Evolutionary conservation across 129 eudicot species (phyloP).

Genomic region (Flaveria linearis): DNA sequence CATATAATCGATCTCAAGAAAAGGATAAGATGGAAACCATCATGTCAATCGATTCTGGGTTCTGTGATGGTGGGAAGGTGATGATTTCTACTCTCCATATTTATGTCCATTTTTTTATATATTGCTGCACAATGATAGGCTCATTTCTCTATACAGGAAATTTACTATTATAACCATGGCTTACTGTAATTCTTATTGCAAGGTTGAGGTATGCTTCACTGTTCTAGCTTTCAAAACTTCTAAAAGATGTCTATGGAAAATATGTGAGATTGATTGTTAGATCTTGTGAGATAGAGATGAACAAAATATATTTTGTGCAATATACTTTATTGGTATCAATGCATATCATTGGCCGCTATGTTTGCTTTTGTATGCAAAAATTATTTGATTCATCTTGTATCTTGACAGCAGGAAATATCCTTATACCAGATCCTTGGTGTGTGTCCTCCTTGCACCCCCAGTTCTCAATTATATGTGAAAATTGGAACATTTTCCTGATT

Average conservation of each 20-base stretch:
- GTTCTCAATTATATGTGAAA: background rate
- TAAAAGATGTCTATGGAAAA: background rate
- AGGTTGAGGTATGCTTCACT: slow-evolving; percentile 23
- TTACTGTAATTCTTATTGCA: slow-evolving; percentile 4
- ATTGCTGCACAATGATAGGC: slow-evolving; percentile 5
- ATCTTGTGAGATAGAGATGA: background rate
- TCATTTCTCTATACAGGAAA: slow-evolving; percentile 11
- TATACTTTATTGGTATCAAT: background rate
- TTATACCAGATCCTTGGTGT: background rate
- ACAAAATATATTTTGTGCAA: background rate
- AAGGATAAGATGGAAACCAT: background rate
- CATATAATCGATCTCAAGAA: slow-evolving; percentile 14
- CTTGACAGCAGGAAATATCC: background rate
- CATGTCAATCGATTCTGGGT: background rate
- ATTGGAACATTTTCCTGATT: background rate
- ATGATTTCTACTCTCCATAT: background rate
- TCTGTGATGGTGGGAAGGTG: slow-evolving; percentile 5
- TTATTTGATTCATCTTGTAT: background rate
- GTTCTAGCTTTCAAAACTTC: slow-evolving; percentile 12
- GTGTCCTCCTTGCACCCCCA: background rate
- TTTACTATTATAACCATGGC: background rate
- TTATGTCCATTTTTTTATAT: background rate
- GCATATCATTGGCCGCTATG: background rate
- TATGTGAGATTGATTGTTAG: background rate
- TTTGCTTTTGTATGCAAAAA: background rate